Conservation (phyloP, 2,329 filamentous ascomycete genomes). For the Nannizzia gypsea region DNA sequence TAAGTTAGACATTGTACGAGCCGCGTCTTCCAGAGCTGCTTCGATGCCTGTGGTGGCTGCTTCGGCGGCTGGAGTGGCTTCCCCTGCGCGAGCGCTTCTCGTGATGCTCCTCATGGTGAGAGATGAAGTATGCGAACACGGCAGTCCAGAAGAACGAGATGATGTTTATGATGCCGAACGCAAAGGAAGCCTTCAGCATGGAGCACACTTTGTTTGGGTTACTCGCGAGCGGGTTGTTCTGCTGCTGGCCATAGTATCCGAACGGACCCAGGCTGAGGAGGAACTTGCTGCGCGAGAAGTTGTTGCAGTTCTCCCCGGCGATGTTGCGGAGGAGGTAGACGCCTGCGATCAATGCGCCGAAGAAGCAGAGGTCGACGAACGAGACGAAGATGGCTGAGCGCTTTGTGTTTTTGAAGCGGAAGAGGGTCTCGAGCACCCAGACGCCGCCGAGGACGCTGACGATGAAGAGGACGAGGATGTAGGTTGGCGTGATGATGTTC, state of each 20-base stretch:
- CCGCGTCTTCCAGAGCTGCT: conserved; percentile 12
- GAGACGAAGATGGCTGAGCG: conserved; percentile 50
- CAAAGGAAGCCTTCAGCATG: conserved; percentile 86
- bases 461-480: conserved; percentile 54
- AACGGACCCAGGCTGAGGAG: conserved; percentile 52
- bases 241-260: conserved; percentile 40
- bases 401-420: conserved; percentile 47
- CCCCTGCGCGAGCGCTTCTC: conserved; percentile 28
- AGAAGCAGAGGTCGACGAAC: conserved; percentile 50
- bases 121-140: conserved; percentile 49
- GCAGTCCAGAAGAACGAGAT: conserved; percentile 70
- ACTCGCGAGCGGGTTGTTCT: conserved; percentile 39
- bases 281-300: conserved; percentile 43
- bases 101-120: conserved; percentile 25
- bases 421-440: conserved; percentile 50
- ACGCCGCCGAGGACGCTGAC: conserved; percentile 49
- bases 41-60: conserved; percentile 10
- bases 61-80: conserved; percentile 20
- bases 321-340: conserved; percentile 49
- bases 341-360: conserved; percentile 51
- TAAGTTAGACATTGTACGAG: background rate
- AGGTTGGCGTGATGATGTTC: conserved; percentile 48
- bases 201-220: conserved; percentile 64
- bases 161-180: conserved; percentile 77
- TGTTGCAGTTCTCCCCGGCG: conserved; percentile 53